Base-by-base conservation (phyloP, 2,329 filamentous ascomycete genomes). In the Hymenoscyphus fraxineus region DNA sequence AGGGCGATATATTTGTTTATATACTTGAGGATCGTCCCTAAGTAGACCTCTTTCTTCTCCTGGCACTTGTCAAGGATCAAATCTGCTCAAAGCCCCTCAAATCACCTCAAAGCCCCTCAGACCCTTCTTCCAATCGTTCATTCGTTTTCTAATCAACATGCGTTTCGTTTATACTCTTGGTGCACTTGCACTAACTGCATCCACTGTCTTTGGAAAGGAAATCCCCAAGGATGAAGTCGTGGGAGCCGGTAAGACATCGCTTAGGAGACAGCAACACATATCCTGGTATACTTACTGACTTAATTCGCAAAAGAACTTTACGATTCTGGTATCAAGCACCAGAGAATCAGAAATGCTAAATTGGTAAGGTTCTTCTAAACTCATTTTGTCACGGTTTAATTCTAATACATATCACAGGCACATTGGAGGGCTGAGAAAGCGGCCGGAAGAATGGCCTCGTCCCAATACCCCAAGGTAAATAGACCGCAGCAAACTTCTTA, bases 381-480 rank as follows among this genome's bases (percentile, higher is more conserved):
- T 10, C 3, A 13, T 39, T 16, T 22, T 15, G 19, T 35, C 10
- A 16, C 31, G 56, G 6, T 38, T 1, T 4, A 3, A 12, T 39
- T 13, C 32, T n/a, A 15, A 51, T 58, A n/a, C 27, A 27, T 22
- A 35, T 16, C 15, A 15, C 22, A 74, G 77, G 77, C 73, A 69
- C 6, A 71, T 69, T 31, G 64, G 64, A 44, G 35, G 3, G 27
- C 44, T 74, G 62, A 78, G 44, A 70, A 72, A 27, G 74, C 68
- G 1, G 70, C 74, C 13, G 77, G 77, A 41, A 65, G 68, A 1
- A 77, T 78, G 64, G 70, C 74, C 15, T 77, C 75, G 40, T 70
- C 73, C 1, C 70, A 73, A 39, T 79, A 73, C 16, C 61, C 55
- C 10, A 63, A 61, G 38, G 58, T 60, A 54, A 51, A 35, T 10